phyloP scores from a whole-genome alignment of 2,329 filamentous ascomycete genomes.

The Alternaria brassicae region DNA sequence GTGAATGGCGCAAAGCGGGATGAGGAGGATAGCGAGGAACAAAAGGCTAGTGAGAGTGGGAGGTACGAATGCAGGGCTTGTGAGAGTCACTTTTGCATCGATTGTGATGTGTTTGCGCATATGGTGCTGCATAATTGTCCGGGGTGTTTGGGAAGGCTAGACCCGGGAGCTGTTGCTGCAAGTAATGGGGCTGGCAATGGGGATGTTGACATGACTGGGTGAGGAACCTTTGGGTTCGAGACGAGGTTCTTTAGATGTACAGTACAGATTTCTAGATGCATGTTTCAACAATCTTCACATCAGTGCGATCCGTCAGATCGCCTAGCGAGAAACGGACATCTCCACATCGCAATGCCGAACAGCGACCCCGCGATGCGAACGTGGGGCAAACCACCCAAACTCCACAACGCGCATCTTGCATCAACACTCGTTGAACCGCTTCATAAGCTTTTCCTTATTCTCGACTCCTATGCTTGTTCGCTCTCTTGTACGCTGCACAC shows the following conservation, averaged over 20 bases:
- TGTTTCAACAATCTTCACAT: background rate
- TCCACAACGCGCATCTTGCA: background rate
- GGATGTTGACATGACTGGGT: constrained; percentile 42
- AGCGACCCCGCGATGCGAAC: constrained; percentile 12
- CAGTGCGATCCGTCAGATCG: background rate
- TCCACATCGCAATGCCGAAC: constrained; percentile 16
- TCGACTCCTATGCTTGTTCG: constrained; percentile 7
- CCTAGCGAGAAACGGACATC: background rate
- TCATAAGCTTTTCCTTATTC: constrained; percentile 5
- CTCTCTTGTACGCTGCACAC: constrained; percentile 6
- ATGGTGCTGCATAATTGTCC: constrained; percentile 96
- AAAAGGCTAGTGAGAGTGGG: constrained; percentile 75
- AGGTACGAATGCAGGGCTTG: constrained; percentile 92
- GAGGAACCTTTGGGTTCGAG: too few relatives aligned
- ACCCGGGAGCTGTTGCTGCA: constrained; percentile 20
- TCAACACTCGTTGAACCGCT: background rate
- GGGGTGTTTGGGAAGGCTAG: constrained; percentile 70
- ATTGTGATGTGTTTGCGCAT: constrained; percentile 95
- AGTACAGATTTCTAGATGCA: background rate
- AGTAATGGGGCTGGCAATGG: constrained; percentile 26
- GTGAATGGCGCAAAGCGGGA: constrained; percentile 25
- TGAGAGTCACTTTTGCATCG: constrained; percentile 91
- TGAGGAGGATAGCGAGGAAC: constrained; percentile 45
- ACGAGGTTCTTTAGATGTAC: background rate
- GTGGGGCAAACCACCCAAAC: constrained; percentile 12